Evolutionary conservation across 148 eudicot genomes (phyloP).

Genomic region (Nepenthes mirabilis): DNA sequence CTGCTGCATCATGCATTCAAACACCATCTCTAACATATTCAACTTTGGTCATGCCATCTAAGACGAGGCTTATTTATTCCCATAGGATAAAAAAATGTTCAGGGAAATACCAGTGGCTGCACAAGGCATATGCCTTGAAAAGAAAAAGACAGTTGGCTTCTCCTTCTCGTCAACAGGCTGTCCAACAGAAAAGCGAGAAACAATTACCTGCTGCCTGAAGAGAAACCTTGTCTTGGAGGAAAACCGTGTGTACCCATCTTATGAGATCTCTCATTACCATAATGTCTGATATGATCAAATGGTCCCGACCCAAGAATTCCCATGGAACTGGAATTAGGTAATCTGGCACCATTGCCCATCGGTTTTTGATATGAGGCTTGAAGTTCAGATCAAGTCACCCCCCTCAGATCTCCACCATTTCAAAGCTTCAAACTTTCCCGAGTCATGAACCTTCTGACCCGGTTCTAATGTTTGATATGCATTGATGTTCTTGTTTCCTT

Average conservation of each 20-base stretch:
- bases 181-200: neutral
- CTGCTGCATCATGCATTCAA: slow-evolving; percentile 7
- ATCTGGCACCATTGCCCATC: slow-evolving; percentile 32
- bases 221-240: slow-evolving; percentile 46
- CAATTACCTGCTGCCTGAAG: slow-evolving; percentile 42
- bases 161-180: too few species aligned
- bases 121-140: slow-evolving; percentile 12
- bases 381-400: slow-evolving; percentile 43
- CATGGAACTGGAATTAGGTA: slow-evolving; percentile 39
- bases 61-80: slow-evolving; percentile 14
- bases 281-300: slow-evolving; percentile 15
- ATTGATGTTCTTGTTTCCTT: slow-evolving; percentile 23
- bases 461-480: slow-evolving; percentile 26
- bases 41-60: slow-evolving; percentile 9
- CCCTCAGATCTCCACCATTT: slow-evolving; percentile 68
- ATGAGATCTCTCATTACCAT: slow-evolving; percentile 27
- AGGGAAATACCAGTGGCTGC: slow-evolving; percentile 12
- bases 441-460: slow-evolving; percentile 39
- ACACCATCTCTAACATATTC: neutral
- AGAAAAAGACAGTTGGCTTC: slow-evolving; percentile 4
- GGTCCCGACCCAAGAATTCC: slow-evolving; percentile 95
- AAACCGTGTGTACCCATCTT: slow-evolving; percentile 47
- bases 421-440: slow-evolving; percentile 84
- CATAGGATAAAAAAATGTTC: slow-evolving; percentile 17
- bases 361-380: slow-evolving; percentile 39